These are phyloP conservation scores for Salix caprea DNA, from an alignment of 345 rosid species.

Conservation along the genomic window DNA sequence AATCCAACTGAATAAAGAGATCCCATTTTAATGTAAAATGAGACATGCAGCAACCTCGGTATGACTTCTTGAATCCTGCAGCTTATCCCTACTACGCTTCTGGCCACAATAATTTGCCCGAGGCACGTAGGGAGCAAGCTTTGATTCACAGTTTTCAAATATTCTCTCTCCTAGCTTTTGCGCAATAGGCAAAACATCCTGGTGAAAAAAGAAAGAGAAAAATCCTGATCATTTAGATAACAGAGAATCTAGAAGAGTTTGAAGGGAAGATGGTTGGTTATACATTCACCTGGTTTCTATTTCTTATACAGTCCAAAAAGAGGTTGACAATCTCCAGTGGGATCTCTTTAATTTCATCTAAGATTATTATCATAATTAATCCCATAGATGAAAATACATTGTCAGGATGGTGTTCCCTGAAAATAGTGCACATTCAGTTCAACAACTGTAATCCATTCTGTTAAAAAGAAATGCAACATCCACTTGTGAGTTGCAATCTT, in stretches of 20 bases:
- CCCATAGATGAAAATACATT: slow-evolving; percentile 16
- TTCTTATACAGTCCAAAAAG: slow-evolving; percentile 1
- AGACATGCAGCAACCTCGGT: neutral
- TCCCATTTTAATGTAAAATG: neutral
- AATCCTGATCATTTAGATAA: neutral
- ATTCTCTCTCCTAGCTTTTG: slow-evolving; percentile 8
- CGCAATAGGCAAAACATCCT: slow-evolving; percentile 9
- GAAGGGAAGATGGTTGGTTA: neutral
- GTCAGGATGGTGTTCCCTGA: slow-evolving; percentile 17
- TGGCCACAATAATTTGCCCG: neutral
- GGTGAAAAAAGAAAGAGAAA: neutral
- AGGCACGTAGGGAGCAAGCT: slow-evolving; percentile 3
- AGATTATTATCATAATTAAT: slow-evolving; percentile 10
- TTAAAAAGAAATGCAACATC: neutral
- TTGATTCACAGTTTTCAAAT: slow-evolving; percentile 4
- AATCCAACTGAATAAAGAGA: neutral
- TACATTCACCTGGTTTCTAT: slow-evolving; percentile 9
- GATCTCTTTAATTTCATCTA: slow-evolving; percentile 11
- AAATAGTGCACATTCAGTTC: neutral
- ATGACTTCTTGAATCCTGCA: neutral
- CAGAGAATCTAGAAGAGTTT: neutral
- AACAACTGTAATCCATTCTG: neutral
- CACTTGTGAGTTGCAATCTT: neutral
- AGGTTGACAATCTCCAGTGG: slow-evolving; percentile 9
- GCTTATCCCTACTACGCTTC: neutral